Conservation (phyloP, 208 protist species). For the Trichomonas vaginalis region DNA sequence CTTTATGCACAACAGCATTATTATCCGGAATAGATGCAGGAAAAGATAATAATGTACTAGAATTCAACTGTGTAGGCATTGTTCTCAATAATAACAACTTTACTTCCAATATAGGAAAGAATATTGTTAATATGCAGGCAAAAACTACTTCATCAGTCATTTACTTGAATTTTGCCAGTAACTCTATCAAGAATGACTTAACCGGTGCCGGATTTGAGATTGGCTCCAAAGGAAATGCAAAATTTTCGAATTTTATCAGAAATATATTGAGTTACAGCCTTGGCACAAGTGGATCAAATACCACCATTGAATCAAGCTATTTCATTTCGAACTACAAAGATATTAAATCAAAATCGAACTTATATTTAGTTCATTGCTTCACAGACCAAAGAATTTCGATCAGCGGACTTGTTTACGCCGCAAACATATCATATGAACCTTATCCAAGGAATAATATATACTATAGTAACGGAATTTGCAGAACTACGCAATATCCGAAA, state of each 20-base stretch:
- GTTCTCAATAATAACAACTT: background rate
- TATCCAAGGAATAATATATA: background rate
- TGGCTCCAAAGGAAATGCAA: background rate
- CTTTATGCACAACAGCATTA: background rate
- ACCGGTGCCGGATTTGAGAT: background rate
- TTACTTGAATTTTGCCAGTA: background rate
- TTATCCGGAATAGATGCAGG: background rate
- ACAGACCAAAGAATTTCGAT: background rate
- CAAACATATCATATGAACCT: background rate
- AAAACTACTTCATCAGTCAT: background rate
- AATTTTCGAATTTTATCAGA: background rate
- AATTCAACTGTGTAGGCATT: background rate
- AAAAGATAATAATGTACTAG: background rate
- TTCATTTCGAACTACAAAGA: background rate
- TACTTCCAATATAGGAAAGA: background rate
- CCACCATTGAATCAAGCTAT: background rate
- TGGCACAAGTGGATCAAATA: background rate
- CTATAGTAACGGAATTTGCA: background rate
- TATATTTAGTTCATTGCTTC: background rate
- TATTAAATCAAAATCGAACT: background rate
- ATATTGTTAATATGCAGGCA: background rate
- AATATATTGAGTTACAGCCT: background rate
- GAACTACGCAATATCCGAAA: background rate
- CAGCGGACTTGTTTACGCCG: background rate
- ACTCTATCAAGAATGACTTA: background rate